These are phyloP conservation scores for Geum urbanum DNA, from an alignment of 306 rosid genomes.

Conservation along the genomic window DNA sequence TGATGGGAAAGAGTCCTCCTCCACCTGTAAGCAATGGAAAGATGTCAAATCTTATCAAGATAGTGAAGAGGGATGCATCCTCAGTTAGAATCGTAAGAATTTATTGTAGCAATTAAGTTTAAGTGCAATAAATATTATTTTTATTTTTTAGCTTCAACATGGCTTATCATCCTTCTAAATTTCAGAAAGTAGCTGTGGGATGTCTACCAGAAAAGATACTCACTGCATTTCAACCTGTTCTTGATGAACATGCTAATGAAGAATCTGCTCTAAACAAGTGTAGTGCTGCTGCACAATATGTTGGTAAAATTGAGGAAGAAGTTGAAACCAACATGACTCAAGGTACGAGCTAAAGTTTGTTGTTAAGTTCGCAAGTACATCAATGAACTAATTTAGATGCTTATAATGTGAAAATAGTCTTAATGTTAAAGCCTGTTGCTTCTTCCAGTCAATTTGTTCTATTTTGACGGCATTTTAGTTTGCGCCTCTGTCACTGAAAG, in stretches of 20 bases:
- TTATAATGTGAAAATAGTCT: too few species aligned
- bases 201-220: slow-evolving; percentile 78
- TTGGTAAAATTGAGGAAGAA: slow-evolving; percentile 60
- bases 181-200: slow-evolving; percentile 89
- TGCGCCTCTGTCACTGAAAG: background rate
- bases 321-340: slow-evolving; percentile 53
- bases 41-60: slow-evolving; percentile 72
- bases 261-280: slow-evolving; percentile 68
- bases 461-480: background rate
- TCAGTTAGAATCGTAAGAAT: slow-evolving; percentile 83
- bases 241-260: slow-evolving; percentile 68
- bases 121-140: slow-evolving; percentile 13
- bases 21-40: slow-evolving; percentile 64
- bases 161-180: slow-evolving; percentile 30
- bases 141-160: slow-evolving; percentile 23
- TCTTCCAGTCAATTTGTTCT: background rate
- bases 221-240: slow-evolving; percentile 77
- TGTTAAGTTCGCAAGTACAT: slow-evolving; percentile 1
- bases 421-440: background rate
- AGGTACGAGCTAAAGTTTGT: slow-evolving; percentile 47
- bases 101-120: slow-evolving; percentile 24
- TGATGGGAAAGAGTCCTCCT: slow-evolving; percentile 64
- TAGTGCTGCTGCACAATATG: slow-evolving; percentile 36
- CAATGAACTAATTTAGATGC: background rate
- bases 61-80: slow-evolving; percentile 82